phyloP scores from a whole-genome alignment of 306 rosid genomes.

The Begonia loranthoides region DNA sequence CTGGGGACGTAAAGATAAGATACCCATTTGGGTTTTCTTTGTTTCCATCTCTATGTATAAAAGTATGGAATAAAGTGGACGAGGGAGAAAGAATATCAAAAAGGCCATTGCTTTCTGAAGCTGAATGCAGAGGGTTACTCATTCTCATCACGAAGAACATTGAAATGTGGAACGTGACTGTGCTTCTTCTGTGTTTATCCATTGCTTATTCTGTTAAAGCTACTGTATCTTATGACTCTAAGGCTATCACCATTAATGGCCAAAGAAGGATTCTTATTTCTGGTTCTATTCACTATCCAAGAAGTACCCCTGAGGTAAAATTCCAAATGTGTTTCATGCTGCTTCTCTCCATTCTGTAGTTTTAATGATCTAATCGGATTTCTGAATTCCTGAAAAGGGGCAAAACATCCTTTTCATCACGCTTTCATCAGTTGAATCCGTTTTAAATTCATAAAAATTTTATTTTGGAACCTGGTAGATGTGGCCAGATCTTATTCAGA shows the following conservation, averaged over 20 bases:
- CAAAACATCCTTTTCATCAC: no score
- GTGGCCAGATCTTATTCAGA: constrained; percentile 99
- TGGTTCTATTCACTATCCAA: constrained; percentile 98
- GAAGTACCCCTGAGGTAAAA: constrained; percentile 91
- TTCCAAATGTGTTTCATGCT: constrained; percentile 33
- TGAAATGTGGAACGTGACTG: constrained; percentile 53
- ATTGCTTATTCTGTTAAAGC: constrained; percentile 35
- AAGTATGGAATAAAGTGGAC: constrained; percentile 57
- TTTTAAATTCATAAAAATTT: no score
- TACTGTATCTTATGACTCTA: constrained; percentile 75
- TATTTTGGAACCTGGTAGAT: constrained; percentile 36
- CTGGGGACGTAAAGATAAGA: constrained; percentile 1
- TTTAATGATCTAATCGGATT: not conserved
- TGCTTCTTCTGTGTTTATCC: constrained; percentile 22
- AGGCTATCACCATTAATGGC: constrained; percentile 80
- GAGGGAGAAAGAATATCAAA: constrained; percentile 15
- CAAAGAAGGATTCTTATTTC: constrained; percentile 79
- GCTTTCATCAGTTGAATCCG: no score
- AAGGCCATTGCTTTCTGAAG: constrained; percentile 28
- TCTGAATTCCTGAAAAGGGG: not conserved
- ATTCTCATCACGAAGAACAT: constrained; percentile 30
- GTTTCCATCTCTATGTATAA: constrained; percentile 5
- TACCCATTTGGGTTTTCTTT: constrained; percentile 30
- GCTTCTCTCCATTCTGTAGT: constrained; percentile 2
- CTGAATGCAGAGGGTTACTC: constrained; percentile 7